phyloP scores from a whole-genome alignment of 2,329 filamentous ascomycete species.

The Pseudocercospora fuligena region DNA sequence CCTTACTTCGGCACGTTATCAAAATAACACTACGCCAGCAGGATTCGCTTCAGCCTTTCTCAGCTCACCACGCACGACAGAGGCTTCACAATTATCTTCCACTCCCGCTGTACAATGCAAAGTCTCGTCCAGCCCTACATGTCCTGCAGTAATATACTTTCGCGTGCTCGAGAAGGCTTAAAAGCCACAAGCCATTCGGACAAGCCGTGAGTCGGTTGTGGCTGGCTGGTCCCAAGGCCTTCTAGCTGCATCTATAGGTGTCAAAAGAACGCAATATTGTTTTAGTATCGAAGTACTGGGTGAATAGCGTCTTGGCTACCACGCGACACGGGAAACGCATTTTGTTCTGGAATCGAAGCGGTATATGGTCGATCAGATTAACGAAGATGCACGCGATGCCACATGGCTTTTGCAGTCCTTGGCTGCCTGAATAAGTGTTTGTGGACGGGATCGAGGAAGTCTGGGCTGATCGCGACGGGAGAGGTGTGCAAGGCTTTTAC shows the following conservation, averaged over 20 bases:
- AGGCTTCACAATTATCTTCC: neutral
- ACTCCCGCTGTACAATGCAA: neutral
- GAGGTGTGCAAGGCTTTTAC: neutral
- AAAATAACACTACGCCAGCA: neutral
- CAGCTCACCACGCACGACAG: neutral
- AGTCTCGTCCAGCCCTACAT: slow-evolving; percentile 2
- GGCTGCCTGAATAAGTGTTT: neutral
- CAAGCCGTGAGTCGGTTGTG: neutral
- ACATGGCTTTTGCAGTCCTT: neutral
- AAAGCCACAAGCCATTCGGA: slow-evolving; percentile 8
- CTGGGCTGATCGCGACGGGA: neutral
- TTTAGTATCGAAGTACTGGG: neutral
- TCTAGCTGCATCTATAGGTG: neutral
- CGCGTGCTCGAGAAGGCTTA: neutral
- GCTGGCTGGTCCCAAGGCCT: neutral
- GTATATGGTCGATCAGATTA: no score
- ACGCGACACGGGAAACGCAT: neutral
- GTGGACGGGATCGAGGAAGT: neutral
- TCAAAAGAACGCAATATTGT: neutral
- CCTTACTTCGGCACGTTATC: neutral
- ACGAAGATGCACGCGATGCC: neutral
- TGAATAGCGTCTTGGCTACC: neutral
- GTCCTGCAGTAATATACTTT: neutral
- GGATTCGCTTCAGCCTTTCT: neutral
- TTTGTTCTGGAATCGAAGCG: neutral